Evolutionary conservation across 139 green algal species (phyloP).

Genomic region (Chlamydomonas schloesseri): DNA sequence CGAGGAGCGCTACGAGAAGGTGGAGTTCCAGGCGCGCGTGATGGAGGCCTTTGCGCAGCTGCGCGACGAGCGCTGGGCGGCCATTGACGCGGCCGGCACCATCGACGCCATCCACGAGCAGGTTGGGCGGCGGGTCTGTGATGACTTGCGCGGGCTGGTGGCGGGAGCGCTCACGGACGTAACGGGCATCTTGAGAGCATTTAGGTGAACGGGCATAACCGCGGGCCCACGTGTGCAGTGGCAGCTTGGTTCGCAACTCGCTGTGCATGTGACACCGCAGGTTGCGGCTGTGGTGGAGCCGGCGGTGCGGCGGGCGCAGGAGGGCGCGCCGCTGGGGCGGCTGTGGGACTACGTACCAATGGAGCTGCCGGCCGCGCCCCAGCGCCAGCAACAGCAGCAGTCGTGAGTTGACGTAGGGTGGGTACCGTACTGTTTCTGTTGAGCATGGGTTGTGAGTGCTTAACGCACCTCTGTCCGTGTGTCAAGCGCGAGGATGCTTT

Average conservation of each 20-base stretch:
- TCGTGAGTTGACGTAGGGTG: no score
- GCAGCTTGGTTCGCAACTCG: no score
- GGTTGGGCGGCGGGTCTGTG: not conserved
- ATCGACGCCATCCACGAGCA: conserved; percentile 46
- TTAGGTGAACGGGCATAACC: no score
- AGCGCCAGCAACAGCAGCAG: no score
- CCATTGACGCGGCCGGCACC: conserved; percentile 37
- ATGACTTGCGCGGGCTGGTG: no score
- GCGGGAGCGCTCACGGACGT: no score
- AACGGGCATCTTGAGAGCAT: no score
- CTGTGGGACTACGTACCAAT: conserved; percentile 40
- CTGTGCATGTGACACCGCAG: not conserved
- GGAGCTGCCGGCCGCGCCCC: not conserved
- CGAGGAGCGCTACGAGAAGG: conserved; percentile 90
- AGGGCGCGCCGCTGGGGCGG: not conserved
- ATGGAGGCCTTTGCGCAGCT: conserved; percentile 29
- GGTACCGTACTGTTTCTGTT: no score
- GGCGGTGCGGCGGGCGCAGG: not conserved
- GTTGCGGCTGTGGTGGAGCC: not conserved
- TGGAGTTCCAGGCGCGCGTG: conserved; percentile 73
- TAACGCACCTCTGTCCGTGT: no score
- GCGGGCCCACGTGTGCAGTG: no score
- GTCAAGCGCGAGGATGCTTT: no score
- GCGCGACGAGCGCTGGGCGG: conserved; percentile 37
- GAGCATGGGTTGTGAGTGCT: no score